Evolutionary conservation across 2,329 filamentous ascomycete species (phyloP).

Genomic region (Xylaria arbuscula): DNA sequence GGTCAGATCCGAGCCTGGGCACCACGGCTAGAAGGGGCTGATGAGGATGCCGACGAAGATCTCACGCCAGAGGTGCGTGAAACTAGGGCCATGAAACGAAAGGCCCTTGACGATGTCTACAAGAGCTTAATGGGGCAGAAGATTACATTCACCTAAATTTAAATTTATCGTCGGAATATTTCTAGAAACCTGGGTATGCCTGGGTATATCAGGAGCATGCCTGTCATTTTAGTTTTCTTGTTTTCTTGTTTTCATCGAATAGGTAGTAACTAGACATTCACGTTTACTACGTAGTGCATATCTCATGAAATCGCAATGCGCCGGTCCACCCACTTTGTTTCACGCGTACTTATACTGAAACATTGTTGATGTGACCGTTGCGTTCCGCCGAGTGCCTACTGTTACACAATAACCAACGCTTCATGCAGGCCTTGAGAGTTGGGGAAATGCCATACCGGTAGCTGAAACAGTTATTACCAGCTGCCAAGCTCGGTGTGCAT

Average conservation of each 20-base stretch:
- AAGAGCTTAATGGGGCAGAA: conserved; percentile 78
- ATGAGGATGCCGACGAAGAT: conserved; percentile 62
- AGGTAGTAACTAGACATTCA: not conserved
- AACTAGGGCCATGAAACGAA: conserved; percentile 74
- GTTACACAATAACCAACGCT: not conserved
- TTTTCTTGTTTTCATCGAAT: not conserved
- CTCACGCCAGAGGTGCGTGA: conserved; percentile 54
- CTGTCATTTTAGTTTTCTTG: not conserved
- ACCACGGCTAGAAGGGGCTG: conserved; percentile 65
- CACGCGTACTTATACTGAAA: not conserved
- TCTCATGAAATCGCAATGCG: not conserved
- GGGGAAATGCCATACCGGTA: no score
- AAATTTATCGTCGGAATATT: not conserved
- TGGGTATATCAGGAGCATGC: no score
- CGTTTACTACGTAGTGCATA: not conserved
- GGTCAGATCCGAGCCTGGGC: conserved; percentile 86
- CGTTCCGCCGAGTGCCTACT: not conserved
- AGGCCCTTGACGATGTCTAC: conserved; percentile 83
- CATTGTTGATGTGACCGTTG: not conserved
- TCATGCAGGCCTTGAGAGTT: not conserved
- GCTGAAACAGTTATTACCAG: conserved; percentile 20
- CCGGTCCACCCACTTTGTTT: not conserved
- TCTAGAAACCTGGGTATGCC: not conserved
- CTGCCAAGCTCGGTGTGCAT: conserved; percentile 18
- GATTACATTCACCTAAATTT: conserved; percentile 66